A percentile compares a stretch with the other conserved stretches of the same genome.
Conservation (phyloP, 352 stramenopile genomes). For the Globisporangium paroecandrum region DNA sequence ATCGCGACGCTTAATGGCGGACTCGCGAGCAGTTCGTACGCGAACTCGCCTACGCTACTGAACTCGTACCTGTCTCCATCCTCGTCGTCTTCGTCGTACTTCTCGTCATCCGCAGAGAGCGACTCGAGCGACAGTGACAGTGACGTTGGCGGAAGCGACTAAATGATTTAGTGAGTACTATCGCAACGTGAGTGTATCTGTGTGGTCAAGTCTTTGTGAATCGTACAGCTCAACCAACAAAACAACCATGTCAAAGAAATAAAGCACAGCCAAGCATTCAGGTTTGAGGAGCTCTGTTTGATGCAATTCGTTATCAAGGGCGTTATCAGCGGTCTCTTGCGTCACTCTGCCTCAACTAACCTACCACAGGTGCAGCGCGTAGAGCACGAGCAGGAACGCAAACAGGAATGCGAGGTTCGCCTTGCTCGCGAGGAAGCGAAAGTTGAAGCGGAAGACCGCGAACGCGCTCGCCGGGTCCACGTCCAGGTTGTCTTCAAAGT, state of each 20-base stretch:
- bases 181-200: conserved; percentile 1
- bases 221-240: background rate
- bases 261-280: background rate
- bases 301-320: background rate
- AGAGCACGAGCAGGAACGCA: conserved; percentile 55
- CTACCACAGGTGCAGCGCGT: conserved; percentile 70
- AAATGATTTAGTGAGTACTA: conserved; percentile 10
- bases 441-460: conserved; percentile 73
- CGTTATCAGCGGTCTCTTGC: background rate
- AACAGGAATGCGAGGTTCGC: conserved; percentile 74
- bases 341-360: background rate
- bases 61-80: conserved; percentile 61
- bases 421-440: conserved; percentile 85
- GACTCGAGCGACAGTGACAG: conserved; percentile 54
- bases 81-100: conserved; percentile 82
- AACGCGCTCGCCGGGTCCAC: conserved; percentile 40
- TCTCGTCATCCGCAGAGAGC: conserved; percentile 70
- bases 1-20: background rate
- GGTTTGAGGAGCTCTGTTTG: background rate
- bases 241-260: conserved; percentile 3
- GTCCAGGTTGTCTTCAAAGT: conserved; percentile 70
- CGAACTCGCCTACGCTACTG: conserved; percentile 38
- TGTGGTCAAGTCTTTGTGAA: conserved; percentile 1
- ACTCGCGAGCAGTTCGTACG: conserved; percentile 17
- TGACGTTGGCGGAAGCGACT: conserved; percentile 37